A percentile compares a stretch with the other conserved stretches of the same genome.
Evolutionary conservation across 768 basidiomycete genomes (phyloP).

Genomic region (Boletus tylopilopsis): DNA sequence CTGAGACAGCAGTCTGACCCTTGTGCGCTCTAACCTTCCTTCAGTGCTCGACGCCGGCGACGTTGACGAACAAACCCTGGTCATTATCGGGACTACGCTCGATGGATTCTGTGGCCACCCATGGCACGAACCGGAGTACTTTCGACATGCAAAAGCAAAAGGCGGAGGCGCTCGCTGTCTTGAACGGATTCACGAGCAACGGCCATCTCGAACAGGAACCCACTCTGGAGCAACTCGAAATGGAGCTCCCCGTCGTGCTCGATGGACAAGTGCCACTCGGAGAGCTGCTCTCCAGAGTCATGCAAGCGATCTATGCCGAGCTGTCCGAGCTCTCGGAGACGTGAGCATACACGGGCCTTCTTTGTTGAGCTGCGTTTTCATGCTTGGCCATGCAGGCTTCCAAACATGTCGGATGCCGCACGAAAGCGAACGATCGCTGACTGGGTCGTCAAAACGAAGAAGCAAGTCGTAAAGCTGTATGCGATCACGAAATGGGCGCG

Average conservation of each 20-base stretch:
- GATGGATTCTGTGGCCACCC: conserved; percentile 15
- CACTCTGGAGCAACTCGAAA: conserved; percentile 57
- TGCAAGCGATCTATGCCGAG: conserved; percentile 80
- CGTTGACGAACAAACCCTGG: not conserved
- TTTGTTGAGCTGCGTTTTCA: conserved; percentile 1
- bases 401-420: conserved; percentile 76
- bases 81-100: not conserved
- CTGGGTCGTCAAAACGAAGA: conserved; percentile 87
- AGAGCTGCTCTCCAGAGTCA: conserved; percentile 70
- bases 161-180: conserved; percentile 25
- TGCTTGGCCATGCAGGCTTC: conserved; percentile 46
- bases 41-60: conserved; percentile 4
- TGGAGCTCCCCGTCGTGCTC: conserved; percentile 67
- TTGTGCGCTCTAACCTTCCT: not conserved
- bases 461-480: conserved; percentile 86
- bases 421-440: conserved; percentile 81
- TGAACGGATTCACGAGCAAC: conserved; percentile 30
- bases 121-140: conserved; percentile 13
- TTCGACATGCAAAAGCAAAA: conserved; percentile 30
- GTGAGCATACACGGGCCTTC: conserved; percentile 40
- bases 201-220: conserved; percentile 37
- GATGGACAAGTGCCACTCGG: conserved; percentile 74
- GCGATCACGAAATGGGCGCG: conserved; percentile 85
- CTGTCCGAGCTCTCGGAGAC: conserved; percentile 82
- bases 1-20: not conserved